Evolutionary conservation across 2,329 filamentous ascomycete species (phyloP), one percentile per base, ranked within the genome.

Genomic region (Botrytis aclada): DNA sequence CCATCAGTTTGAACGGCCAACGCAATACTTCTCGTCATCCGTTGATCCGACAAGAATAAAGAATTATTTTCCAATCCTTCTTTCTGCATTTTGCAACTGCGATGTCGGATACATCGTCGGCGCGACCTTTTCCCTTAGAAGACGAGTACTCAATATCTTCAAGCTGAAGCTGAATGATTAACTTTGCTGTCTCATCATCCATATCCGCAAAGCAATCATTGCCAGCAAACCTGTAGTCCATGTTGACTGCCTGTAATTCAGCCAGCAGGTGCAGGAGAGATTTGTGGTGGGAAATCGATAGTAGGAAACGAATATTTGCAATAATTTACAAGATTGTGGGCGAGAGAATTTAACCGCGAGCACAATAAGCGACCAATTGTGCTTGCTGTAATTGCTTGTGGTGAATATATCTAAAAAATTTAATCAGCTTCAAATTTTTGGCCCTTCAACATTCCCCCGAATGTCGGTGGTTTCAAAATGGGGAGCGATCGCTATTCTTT

Each of bases 121-220:
- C 73, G 10, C 56, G 71, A 18, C 74, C 75, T 34, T 75, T 75
- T 7, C 69, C 73, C 32, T 72, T 72, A 8, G 25, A 47, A 41
- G 61, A 32, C 2, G 61, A 47, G 8, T 71, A 37, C 25, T 69
- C 32, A 22, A 70, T 69, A 58, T 80, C 78, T 58, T 77, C 41
- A 25, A 78, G 65, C 45, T 80, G 77, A 34, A 79, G 72, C n/a
- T 78, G 73, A 32, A 79, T 62, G 12, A 79, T 76, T 8, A 77
- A 39, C 1, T 72, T 72, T 10, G 72, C 74, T 7, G 75, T 76
- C 14, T 72, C 74, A 16, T 77, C 73, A 34, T 79, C 78, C 10
- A 77, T 69, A 22, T 20, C 45, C 1, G 25, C 34, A 39, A 51
- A 65, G 20, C 22, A 65, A n/a, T 47, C 7, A 25, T 25, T 32